phyloP scores from a whole-genome alignment of 1,284 basidiomycete species.

The Rhodotorula sp. region DNA sequence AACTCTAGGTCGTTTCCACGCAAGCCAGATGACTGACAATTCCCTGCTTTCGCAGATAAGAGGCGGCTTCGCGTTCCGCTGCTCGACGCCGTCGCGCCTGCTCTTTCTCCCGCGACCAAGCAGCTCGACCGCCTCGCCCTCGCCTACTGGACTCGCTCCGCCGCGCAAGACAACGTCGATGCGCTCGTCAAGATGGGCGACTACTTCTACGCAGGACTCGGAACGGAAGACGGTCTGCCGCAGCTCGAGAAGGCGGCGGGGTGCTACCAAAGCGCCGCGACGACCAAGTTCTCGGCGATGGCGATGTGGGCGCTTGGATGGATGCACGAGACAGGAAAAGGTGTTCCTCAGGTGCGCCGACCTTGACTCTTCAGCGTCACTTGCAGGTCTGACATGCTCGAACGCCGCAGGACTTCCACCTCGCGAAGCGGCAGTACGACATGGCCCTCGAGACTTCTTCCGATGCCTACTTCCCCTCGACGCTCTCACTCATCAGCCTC shows the following conservation, averaged over 20 bases:
- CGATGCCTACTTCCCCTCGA: slow-evolving; percentile 84
- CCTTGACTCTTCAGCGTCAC: neutral
- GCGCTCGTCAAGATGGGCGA: slow-evolving; percentile 77
- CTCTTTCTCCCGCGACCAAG: slow-evolving; percentile 45
- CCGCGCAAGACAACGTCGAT: slow-evolving; percentile 89
- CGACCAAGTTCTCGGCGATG: slow-evolving; percentile 83
- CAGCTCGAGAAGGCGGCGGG: slow-evolving; percentile 80
- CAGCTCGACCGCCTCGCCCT: slow-evolving; percentile 77
- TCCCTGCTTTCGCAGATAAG: slow-evolving; percentile 58
- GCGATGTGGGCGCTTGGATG: slow-evolving; percentile 98
- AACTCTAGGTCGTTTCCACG: neutral
- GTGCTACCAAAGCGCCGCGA: slow-evolving; percentile 87
- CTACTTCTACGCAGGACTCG: slow-evolving; percentile 83
- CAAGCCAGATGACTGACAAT: neutral
- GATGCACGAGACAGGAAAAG: slow-evolving; percentile 97
- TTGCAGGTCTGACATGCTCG: no score
- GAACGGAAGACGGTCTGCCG: slow-evolving; percentile 59
- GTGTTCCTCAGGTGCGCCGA: slow-evolving; percentile 69
- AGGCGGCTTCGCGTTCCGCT: slow-evolving; percentile 58
- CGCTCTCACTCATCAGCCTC: slow-evolving; percentile 75
- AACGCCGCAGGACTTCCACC: slow-evolving; percentile 74
- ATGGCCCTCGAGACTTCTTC: slow-evolving; percentile 76
- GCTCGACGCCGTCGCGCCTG: slow-evolving; percentile 14
- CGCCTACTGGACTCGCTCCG: slow-evolving; percentile 90
- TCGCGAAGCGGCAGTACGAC: slow-evolving; percentile 96